Conservation (phyloP, 2,329 filamentous ascomycete species). For the Colletotrichum gloeosporioides region DNA sequence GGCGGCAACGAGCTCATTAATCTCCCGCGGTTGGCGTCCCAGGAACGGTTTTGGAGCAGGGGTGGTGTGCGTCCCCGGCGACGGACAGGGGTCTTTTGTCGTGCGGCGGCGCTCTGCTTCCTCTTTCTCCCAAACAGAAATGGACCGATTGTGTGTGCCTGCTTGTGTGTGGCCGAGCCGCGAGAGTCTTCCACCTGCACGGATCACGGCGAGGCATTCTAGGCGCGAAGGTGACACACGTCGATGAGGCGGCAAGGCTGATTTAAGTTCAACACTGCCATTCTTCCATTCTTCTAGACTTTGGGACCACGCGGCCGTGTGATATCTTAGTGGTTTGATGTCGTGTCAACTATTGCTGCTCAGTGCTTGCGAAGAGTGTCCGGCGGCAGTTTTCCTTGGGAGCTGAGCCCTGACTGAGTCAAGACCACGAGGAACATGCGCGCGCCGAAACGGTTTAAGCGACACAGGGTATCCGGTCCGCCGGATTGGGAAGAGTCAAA, state of each 20-base stretch:
- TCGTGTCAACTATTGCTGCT: not conserved
- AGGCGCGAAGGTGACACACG: not conserved
- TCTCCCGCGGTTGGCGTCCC: conserved; percentile 2
- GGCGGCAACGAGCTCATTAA: not conserved
- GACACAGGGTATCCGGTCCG: not conserved
- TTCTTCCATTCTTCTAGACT: not conserved
- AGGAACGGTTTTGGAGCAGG: not conserved
- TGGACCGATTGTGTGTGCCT: not conserved
- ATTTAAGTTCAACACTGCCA: not conserved
- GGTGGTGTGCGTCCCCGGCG: not conserved
- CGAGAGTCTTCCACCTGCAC: not conserved
- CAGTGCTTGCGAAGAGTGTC: not conserved
- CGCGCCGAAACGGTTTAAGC: not conserved
- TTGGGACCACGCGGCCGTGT: not conserved
- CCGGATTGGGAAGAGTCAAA: not conserved
- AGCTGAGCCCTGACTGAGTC: not conserved
- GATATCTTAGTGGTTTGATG: not conserved
- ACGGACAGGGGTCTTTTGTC: not conserved
- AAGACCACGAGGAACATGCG: not conserved
- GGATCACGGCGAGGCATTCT: not conserved
- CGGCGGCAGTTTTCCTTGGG: not conserved
- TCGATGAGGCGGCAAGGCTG: not conserved
- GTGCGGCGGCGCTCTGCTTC: not conserved
- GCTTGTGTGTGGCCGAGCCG: not conserved
- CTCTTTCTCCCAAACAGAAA: not conserved